Evolutionary conservation across 1,284 basidiomycete genomes (phyloP).

Genomic region (Ganoderma sinense): DNA sequence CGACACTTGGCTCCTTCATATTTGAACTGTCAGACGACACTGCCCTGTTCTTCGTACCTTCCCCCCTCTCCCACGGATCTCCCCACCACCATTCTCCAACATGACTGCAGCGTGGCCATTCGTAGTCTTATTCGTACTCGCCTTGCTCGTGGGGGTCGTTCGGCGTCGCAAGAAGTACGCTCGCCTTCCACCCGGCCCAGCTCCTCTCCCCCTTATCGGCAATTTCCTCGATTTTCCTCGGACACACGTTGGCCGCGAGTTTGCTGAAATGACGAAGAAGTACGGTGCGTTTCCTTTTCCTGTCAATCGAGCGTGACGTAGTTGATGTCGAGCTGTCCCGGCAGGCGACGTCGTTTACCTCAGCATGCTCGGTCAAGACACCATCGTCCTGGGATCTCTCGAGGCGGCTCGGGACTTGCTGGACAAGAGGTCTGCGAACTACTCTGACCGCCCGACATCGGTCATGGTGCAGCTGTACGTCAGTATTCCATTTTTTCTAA

Average conservation of each 20-base stretch:
- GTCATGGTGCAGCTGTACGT: constrained; percentile 27
- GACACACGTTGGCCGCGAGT: constrained; percentile 11
- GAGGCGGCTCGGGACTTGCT: constrained; percentile 64
- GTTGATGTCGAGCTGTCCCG: neutral
- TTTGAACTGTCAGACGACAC: neutral
- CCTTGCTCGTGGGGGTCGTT: neutral
- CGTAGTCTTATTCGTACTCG: neutral
- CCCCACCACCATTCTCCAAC: no score
- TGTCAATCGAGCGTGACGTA: neutral
- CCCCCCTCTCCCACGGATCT: neutral
- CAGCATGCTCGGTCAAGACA: constrained; percentile 64
- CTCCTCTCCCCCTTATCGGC: constrained; percentile 7
- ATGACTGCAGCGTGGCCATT: neutral
- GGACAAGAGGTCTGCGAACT: constrained; percentile 70
- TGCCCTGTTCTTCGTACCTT: neutral
- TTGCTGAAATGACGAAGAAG: neutral
- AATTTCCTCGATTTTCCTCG: constrained; percentile 12
- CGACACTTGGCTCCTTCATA: neutral
- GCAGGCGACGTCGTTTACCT: constrained; percentile 67
- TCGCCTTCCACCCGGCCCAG: constrained; percentile 12
- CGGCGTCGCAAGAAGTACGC: neutral
- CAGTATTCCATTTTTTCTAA: no score
- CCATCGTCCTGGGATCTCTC: constrained; percentile 67
- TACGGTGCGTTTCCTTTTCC: neutral
- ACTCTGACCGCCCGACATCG: constrained; percentile 66